A percentile compares a stretch with the other conserved stretches of the same genome.
These are phyloP conservation scores for Trichocladium uniseriatum DNA, from an alignment of 495 filamentous ascomycete species.

Conservation along the genomic window DNA sequence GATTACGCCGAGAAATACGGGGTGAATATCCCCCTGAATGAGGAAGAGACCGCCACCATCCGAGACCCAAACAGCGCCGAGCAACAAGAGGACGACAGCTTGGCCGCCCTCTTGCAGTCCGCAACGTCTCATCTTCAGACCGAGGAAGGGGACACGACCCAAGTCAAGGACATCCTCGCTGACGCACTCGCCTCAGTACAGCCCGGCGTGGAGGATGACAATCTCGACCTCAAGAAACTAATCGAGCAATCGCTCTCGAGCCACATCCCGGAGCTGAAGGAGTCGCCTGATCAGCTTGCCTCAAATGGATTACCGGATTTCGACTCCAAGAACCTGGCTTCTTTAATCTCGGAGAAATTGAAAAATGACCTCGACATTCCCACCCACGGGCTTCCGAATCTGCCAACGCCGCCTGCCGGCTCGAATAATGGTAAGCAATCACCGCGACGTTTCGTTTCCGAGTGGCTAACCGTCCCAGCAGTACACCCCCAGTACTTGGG, in stretches of 20 bases:
- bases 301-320: conserved; percentile 7
- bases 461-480: not conserved
- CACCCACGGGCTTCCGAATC: conserved; percentile 13
- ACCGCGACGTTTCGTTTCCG: not conserved
- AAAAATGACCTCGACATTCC: conserved; percentile 7
- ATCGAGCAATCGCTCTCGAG: conserved; percentile 20
- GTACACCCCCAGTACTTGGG: conserved; percentile 16
- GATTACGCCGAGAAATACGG: conserved; percentile 38
- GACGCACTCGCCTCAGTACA: conserved; percentile 1
- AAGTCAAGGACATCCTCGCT: conserved; percentile 4
- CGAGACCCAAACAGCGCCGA: conserved; percentile 10
- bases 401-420: conserved; percentile 6
- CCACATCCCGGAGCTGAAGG: conserved; percentile 8
- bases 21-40: conserved; percentile 27
- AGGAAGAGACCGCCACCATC: conserved; percentile 19
- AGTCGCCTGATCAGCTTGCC: not conserved
- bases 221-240: conserved; percentile 17
- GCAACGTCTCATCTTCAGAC: conserved; percentile 15
- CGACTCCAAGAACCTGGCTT: conserved; percentile 17
- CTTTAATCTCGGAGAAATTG: conserved; percentile 21
- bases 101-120: conserved; percentile 22
- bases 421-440: conserved; percentile 9
- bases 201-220: conserved; percentile 1
- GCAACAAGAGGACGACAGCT: conserved; percentile 24
- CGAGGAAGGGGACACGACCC: not conserved